Percentiles rank a stretch among this genome's conserved stretches.
phyloP scores from a whole-genome alignment of 257 asterid species.

The Rauvolfia tetraphylla region DNA sequence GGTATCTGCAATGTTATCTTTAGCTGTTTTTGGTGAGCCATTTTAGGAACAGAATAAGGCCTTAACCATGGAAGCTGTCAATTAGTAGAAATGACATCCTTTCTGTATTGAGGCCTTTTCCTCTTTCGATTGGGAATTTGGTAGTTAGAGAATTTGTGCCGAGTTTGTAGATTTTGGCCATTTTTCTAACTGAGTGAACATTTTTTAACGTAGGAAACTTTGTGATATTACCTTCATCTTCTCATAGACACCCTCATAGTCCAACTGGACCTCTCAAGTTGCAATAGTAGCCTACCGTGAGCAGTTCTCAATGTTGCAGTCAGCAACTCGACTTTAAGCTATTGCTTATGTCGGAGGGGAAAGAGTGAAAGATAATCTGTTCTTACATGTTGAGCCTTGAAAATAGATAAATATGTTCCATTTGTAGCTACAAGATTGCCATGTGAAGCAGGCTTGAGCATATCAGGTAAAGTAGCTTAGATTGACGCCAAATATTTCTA shows the following conservation, averaged over 20 bases:
- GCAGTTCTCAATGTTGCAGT: not conserved
- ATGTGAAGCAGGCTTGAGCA: not conserved
- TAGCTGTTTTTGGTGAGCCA: not conserved
- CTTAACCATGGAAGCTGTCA: not conserved
- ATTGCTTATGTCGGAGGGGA: not conserved
- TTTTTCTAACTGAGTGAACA: not conserved
- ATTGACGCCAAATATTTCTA: not conserved
- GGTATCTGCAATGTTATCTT: no score
- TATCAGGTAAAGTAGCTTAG: not conserved
- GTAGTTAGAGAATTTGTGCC: not conserved
- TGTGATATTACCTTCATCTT: not conserved
- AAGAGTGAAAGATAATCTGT: not conserved
- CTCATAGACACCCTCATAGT: not conserved
- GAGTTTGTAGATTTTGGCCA: not conserved
- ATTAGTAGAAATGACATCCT: not conserved
- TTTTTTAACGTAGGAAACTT: not conserved
- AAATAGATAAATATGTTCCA: not conserved
- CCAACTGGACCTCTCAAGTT: not conserved
- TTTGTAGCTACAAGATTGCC: not conserved
- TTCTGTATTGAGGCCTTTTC: not conserved
- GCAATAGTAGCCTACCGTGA: not conserved
- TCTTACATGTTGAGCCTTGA: not conserved
- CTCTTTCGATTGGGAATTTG: not conserved
- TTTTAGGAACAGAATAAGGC: not conserved
- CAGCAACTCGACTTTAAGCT: not conserved